Conservation (phyloP, 148 eudicot genomes). For the Rhododendron henanense region DNA sequence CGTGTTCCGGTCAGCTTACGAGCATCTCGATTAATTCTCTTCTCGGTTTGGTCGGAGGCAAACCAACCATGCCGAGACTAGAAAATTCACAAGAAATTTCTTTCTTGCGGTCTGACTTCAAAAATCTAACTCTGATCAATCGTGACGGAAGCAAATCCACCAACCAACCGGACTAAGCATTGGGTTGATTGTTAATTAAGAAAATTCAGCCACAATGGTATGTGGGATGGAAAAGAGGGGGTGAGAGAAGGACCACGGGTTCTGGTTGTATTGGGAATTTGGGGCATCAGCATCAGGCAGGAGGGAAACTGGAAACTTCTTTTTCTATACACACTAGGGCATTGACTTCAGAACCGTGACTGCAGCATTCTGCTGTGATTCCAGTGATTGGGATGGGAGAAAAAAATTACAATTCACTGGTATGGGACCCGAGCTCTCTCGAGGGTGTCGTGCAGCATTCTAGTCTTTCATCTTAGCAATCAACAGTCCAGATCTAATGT, state of each 20-base stretch:
- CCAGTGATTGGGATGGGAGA: constrained; percentile 2
- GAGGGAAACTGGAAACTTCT: constrained; percentile 2
- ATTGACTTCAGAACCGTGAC: constrained; percentile 14
- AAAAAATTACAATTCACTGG: background rate
- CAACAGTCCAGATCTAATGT: too few species aligned
- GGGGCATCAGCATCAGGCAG: constrained; percentile 2
- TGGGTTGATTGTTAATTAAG: background rate
- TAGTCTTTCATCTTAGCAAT: background rate
- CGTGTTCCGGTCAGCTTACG: too few species aligned
- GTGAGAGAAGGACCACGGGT: background rate
- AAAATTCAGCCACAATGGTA: background rate
- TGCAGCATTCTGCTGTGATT: background rate
- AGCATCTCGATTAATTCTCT: too few species aligned
- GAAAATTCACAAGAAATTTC: too few species aligned
- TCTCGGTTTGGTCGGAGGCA: too few species aligned
- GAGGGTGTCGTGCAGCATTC: too few species aligned
- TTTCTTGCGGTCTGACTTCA: too few species aligned
- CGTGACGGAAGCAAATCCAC: too few species aligned
- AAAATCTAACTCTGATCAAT: too few species aligned
- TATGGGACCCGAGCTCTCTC: background rate
- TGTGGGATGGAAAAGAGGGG: background rate
- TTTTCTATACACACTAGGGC: background rate
- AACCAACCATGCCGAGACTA: rapidly evolving
- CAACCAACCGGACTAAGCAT: too few species aligned
- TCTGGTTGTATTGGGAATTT: background rate